Evolutionary conservation across 306 rosid genomes (phyloP), one percentile per base, ranked within the genome.

Genomic region (Pterocarpus macrocarpus): DNA sequence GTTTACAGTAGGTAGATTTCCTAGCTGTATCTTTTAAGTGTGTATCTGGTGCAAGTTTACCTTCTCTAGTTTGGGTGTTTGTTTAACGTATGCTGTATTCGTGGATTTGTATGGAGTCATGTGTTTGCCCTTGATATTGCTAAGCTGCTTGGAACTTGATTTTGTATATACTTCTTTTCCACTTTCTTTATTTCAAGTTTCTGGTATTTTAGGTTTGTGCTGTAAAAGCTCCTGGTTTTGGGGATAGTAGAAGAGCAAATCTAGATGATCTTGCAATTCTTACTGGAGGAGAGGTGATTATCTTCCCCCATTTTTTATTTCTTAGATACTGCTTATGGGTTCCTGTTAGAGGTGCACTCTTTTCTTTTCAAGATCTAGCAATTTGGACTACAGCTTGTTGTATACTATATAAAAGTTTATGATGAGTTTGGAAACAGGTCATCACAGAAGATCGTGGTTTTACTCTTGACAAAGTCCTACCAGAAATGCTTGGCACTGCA

Each of bases 151-250:
- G 55, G 41, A 59, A 36, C 50, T 80, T 62, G 45, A 77, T n/a
- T 80, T 69, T 77, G 55, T 59, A 17, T 28, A 72, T 78, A 33
- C 55, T 65, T 45, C 55, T 83, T 61, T 77, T 79, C 79, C 30
- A 55, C 67, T 58, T 81, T 73, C 71, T 33, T 33, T 13, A 82
- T 17, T 61, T 62, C 15, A 84, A 75, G 65, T 75, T 84, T 84
- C 73, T 57, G 79, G 49, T 75, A 66, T 82, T 75, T 75, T 83
- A 95, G 99, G 97, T 95, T 74, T 95, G 99, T 91, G 99, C 98
- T 32, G 77, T 93, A 62, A 95, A 95, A 93, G 93, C 99, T 90
- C 99, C 99, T 69, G 99, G 97, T 82, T 95, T 95, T 83, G 99
- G 99, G 77, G 99, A 95, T 75, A 95, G 82, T 70, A 93, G 92